Evolutionary conservation across 257 asterid species (phyloP), one percentile per base, ranked within the genome.

Genomic region (Solanum paucissectum): DNA sequence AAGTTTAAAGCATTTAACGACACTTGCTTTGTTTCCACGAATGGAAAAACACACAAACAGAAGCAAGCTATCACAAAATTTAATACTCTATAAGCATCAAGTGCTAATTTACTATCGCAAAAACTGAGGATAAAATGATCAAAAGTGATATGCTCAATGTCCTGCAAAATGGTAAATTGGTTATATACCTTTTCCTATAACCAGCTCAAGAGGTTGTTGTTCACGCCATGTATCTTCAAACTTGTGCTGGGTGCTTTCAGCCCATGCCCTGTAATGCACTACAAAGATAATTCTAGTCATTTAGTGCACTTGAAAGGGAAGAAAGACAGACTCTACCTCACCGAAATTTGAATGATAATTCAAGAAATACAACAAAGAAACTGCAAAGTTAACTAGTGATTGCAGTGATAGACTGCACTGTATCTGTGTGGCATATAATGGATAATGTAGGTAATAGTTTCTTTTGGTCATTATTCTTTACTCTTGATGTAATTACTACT

Each of bases 191-290:
- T 97, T 97, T 88, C 99, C 99, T 55, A 97, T 69, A 83, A 97
- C 88, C 91, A 97, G 90, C 94, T 97, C 99, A 86, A 95, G 92
- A 46, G 98, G 99, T 88, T 93, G 98, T 42, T 95, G 98, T 87
- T 97, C 99, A 73, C 91, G 96, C 99, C 99, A 95, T 84, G 99
- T 95, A 88, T 97, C 99, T 90, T 95, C 99, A 83, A 97, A 97
- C 91, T 95, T 95, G 96, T 95, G 98, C 46, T 89, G 93, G 84
- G 98, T 95, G 91, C 94, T 93, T 90, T 93, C 97, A 72, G 98
- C 88, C 99, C 99, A 97, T 88, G 99, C 99, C 93, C 93, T 93
- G 89, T 95, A 95, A 89, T 97, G 98, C 91, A 95, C 99, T 97
- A 92, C 75, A 88, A 77, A 68, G 82, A 88, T 52, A 62, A 55